Percentiles rank a stretch among this genome's conserved stretches.
Evolutionary conservation across 139 green algal genomes (phyloP).

Genomic region (Chlorella sp.): DNA sequence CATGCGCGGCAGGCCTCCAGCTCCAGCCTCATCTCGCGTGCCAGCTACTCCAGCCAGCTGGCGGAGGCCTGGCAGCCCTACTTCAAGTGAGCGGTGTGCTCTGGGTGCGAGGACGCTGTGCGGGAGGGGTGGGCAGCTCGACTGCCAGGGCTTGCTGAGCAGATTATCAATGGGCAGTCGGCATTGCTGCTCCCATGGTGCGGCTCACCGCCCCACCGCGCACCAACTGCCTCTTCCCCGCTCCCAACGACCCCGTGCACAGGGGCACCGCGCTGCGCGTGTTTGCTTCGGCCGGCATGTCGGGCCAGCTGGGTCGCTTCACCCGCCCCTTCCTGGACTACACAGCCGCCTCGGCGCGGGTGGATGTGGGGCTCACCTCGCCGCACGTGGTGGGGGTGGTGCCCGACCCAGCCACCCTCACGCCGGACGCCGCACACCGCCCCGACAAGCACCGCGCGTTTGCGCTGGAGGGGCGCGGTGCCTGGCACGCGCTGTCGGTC

Average conservation of each 20-base stretch:
- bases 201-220: neutral
- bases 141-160: no score
- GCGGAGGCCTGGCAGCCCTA: constrained; percentile 57
- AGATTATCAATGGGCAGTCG: no score
- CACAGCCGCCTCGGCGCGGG: constrained; percentile 43
- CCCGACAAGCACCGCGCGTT: constrained; percentile 62
- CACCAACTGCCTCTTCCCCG: neutral
- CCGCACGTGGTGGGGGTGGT: constrained; percentile 40
- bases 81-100: constrained; percentile 31
- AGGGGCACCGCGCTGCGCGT: constrained; percentile 60
- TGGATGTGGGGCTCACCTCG: constrained; percentile 65
- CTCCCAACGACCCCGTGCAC: neutral
- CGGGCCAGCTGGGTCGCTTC: constrained; percentile 60
- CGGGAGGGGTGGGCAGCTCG: no score
- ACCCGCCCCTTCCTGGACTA: constrained; percentile 55
- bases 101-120: no score
- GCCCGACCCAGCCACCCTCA: constrained; percentile 15
- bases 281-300: constrained; percentile 51
- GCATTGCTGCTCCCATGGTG: no score
- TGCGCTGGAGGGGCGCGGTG: constrained; percentile 65
- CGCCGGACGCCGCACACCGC: constrained; percentile 15
- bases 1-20: constrained; percentile 4
- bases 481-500: constrained; percentile 74
- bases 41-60: constrained; percentile 35
- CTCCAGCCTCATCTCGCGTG: constrained; percentile 26